Base-by-base conservation (phyloP, 768 basidiomycete species). In the Tremella mesenterica region DNA sequence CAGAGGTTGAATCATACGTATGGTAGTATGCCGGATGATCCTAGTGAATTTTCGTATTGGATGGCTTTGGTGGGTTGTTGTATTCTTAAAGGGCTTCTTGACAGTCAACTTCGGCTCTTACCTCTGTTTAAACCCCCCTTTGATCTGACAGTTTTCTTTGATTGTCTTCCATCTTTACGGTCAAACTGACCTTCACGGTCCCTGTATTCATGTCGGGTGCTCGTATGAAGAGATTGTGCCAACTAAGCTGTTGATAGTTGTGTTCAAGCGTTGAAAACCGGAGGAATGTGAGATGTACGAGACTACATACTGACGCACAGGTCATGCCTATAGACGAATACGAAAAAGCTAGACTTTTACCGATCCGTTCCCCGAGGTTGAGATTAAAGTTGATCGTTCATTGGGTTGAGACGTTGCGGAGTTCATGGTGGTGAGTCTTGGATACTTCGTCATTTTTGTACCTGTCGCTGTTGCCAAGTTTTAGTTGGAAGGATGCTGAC, bases 261-360 rank as follows among this genome's bases (percentile, higher is more conserved):
- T n/a, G n/a, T n/a, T n/a, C n/a, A n/a, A n/a, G n/a, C n/a, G n/a
- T n/a, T n/a, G n/a, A n/a, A n/a, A n/a, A n/a, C n/a, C n/a, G n/a
- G n/a, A n/a, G n/a, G n/a, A n/a, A n/a, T n/a, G n/a, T n/a, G n/a
- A n/a, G n/a, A n/a, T n/a, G n/a, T n/a, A n/a, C n/a, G n/a, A n/a
- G n/a, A n/a, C n/a, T n/a, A n/a, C n/a, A n/a, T n/a, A n/a, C n/a
- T n/a, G n/a, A n/a, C n/a, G n/a, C n/a, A n/a, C 34, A 78, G 75
- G 72, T 93, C 31, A 81, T 96, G 45, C 86, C 91, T 30, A 88
- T 96, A 67, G 88, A 93, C 70, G 87, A 93, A 53, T 79, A 83
- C 63, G 86, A 90, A 75, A 88, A 91, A 71, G 78, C 88, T 12
- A 85, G 90, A 63, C 79, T 97, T 8, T 77, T 74, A 5, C 72